Percentiles rank a stretch among this genome's conserved stretches.
These are phyloP conservation scores for Talaromyces sp. DNA, from an alignment of 2,329 filamentous ascomycete genomes.

Conservation along the genomic window DNA sequence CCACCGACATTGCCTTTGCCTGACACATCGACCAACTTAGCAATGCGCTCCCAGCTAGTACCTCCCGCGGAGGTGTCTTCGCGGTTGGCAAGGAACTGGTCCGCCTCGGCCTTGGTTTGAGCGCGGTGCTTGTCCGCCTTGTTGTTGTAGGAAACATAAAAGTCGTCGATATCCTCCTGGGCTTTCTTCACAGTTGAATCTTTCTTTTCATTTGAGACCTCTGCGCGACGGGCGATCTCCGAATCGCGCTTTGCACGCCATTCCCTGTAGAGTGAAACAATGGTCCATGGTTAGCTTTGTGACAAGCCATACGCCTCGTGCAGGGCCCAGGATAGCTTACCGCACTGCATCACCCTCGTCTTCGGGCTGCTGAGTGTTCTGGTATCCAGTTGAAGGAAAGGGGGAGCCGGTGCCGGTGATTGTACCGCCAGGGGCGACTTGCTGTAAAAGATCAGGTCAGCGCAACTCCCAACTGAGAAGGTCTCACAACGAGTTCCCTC, in stretches of 20 bases:
- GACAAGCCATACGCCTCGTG: slow-evolving; percentile 11
- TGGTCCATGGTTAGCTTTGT: slow-evolving; percentile 13
- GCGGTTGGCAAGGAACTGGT: slow-evolving; percentile 83
- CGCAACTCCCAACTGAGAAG: slow-evolving; percentile 2
- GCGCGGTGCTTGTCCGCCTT: slow-evolving; percentile 93
- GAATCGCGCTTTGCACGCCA: slow-evolving; percentile 91
- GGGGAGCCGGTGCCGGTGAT: slow-evolving; percentile 72
- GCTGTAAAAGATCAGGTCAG: slow-evolving; percentile 49
- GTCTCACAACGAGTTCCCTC: not conserved
- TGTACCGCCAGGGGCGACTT: slow-evolving; percentile 72
- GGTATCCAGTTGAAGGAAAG: slow-evolving; percentile 57
- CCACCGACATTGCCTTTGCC: slow-evolving; percentile 89
- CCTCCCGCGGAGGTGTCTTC: slow-evolving; percentile 94
- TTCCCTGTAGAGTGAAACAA: slow-evolving; percentile 51
- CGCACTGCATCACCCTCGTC: slow-evolving; percentile 86
- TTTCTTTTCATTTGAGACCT: slow-evolving; percentile 81
- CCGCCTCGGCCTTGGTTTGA: slow-evolving; percentile 87
- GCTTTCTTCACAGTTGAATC: slow-evolving; percentile 85
- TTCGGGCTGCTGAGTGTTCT: slow-evolving; percentile 61
- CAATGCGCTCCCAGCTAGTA: slow-evolving; percentile 97
- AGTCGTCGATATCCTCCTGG: slow-evolving; percentile 94
- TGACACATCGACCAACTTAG: slow-evolving; percentile 95
- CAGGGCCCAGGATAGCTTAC: slow-evolving; percentile 33
- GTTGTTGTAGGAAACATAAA: slow-evolving; percentile 99
- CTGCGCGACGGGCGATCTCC: slow-evolving; percentile 78